These are phyloP conservation scores for Quercus engelmannii DNA, from an alignment of 306 rosid genomes.

Conservation along the genomic window DNA sequence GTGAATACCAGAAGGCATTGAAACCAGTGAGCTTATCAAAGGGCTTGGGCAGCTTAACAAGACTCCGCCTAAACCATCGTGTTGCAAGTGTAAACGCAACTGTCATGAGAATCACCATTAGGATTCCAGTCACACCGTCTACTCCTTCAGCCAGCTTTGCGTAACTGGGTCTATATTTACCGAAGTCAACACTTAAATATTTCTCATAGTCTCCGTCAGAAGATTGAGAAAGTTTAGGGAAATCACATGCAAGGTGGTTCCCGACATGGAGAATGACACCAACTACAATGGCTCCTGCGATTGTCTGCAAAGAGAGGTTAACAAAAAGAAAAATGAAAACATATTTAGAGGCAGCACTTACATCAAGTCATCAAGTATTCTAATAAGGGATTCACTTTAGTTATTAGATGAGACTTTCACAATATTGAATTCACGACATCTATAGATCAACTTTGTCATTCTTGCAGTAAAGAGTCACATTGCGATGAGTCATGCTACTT, in stretches of 20 bases:
- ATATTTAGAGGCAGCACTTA: neutral
- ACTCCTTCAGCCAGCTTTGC: slow-evolving; percentile 49
- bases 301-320: slow-evolving; percentile 38
- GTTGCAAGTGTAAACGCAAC: slow-evolving; percentile 94
- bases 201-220: slow-evolving; percentile 27
- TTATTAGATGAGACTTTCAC: neutral
- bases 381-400: neutral
- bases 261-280: slow-evolving; percentile 90
- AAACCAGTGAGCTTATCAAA: slow-evolving; percentile 87
- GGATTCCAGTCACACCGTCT: slow-evolving; percentile 86
- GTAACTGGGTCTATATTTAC: slow-evolving; percentile 59
- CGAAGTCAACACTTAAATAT: slow-evolving; percentile 53
- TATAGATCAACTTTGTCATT: neutral
- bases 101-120: slow-evolving; percentile 75
- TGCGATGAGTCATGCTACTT: neutral
- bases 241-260: slow-evolving; percentile 93
- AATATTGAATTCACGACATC: slow-evolving; percentile 18
- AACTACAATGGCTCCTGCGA: slow-evolving; percentile 84
- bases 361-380: neutral
- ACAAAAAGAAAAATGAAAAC: neutral
- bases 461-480: slow-evolving; percentile 9
- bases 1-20: slow-evolving; percentile 99
- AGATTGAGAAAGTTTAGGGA: slow-evolving; percentile 55
- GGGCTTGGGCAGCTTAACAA: slow-evolving; percentile 86
- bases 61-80: slow-evolving; percentile 82